Percentiles rank a stretch among this genome's conserved stretches.
These are phyloP conservation scores for Candida arabinofermentans DNA, from an alignment of 805 yeast species.

Conservation along the genomic window DNA sequence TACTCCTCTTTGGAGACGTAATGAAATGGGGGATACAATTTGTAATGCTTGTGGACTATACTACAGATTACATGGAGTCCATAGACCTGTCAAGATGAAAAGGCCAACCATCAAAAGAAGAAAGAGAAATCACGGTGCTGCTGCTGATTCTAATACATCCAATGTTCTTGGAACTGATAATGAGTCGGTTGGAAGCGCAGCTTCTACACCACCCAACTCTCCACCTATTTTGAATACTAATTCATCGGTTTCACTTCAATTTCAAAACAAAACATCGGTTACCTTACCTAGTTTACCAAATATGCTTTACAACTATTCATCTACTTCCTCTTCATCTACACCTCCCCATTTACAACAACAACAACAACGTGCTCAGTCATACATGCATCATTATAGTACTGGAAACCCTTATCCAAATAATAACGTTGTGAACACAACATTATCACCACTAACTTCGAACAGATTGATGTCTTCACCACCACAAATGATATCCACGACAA, in stretches of 20 bases:
- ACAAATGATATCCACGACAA: background rate
- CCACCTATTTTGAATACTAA: background rate
- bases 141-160: background rate
- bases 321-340: background rate
- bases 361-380: too few species aligned
- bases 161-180: too few species aligned
- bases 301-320: background rate
- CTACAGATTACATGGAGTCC: slow-evolving; percentile 68
- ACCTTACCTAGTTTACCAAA: background rate
- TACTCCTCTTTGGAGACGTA: slow-evolving; percentile 85
- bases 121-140: slow-evolving; percentile 37
- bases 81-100: slow-evolving; percentile 74
- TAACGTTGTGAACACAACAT: too few species aligned
- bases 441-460: background rate
- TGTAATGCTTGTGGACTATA: slow-evolving; percentile 89
- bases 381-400: too few species aligned
- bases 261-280: background rate
- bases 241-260: too few species aligned
- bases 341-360: background rate
- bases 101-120: slow-evolving; percentile 71
- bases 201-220: background rate
- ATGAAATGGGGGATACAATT: slow-evolving; percentile 74
- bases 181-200: background rate
- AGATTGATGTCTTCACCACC: too few species aligned
- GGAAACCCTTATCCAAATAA: too few species aligned